Evolutionary conservation across 176 grass and related monocot genomes (phyloP).

Genomic region (Aegilops bicornis): DNA sequence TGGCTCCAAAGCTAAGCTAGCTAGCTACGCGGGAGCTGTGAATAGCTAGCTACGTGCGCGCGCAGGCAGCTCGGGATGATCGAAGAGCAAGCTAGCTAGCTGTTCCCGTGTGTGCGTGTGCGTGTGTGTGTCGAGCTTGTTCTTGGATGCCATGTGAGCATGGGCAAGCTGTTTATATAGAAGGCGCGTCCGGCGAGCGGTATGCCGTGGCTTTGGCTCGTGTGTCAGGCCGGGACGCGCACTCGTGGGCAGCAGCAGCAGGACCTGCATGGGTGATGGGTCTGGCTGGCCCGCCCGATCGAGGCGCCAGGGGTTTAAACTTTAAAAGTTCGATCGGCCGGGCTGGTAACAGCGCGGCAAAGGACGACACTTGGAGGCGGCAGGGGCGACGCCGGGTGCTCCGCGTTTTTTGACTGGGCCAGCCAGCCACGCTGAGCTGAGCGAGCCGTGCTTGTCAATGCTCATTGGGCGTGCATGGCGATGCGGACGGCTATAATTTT

Average conservation of each 20-base stretch:
- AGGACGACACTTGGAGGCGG: slow-evolving; percentile 47
- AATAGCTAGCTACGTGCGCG: background rate
- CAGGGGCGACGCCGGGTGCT: slow-evolving; percentile 4
- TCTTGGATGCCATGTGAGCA: background rate
- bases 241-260: background rate
- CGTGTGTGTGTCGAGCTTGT: background rate
- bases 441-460: background rate
- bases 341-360: background rate
- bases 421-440: background rate
- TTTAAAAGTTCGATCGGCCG: background rate
- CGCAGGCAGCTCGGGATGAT: background rate
- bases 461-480: slow-evolving; percentile 34
- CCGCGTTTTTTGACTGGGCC: slow-evolving; percentile 17
- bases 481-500: background rate
- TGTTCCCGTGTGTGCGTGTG: background rate
- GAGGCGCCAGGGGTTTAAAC: background rate
- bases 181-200: background rate
- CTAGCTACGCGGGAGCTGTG: background rate
- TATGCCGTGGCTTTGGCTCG: background rate
- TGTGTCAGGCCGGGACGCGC: background rate
- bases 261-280: background rate
- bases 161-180: slow-evolving; percentile 6
- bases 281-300: background rate
- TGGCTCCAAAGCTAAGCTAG: background rate
- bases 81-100: background rate